phyloP scores from a whole-genome alignment of 2,329 filamentous ascomycete species.

The Magnaporthiopsis incrustans region DNA sequence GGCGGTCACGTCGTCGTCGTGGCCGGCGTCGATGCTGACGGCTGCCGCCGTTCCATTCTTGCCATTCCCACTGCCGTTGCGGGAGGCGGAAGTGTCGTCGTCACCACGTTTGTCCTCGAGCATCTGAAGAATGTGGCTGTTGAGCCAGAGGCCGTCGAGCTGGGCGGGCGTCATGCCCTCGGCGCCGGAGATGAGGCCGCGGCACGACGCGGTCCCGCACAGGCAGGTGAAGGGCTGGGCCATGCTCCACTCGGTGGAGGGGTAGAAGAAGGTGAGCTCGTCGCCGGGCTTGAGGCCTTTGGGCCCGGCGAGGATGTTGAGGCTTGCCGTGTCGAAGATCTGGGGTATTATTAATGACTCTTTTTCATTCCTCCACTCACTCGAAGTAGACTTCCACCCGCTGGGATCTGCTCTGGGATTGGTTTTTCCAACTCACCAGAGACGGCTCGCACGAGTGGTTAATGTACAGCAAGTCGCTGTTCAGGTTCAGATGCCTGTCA shows the following conservation, averaged over 20 bases:
- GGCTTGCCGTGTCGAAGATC: slow-evolving; percentile 52
- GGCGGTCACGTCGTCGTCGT: slow-evolving; percentile 28
- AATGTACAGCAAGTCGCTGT: slow-evolving; percentile 59
- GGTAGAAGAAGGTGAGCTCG: slow-evolving; percentile 66
- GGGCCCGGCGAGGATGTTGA: slow-evolving; percentile 50
- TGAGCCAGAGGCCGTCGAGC: slow-evolving; percentile 53
- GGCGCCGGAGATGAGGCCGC: slow-evolving; percentile 55
- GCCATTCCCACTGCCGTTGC: slow-evolving; percentile 14
- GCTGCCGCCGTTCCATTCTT: neutral
- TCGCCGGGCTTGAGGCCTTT: slow-evolving; percentile 46
- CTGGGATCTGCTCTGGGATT: neutral
- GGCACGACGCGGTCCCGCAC: slow-evolving; percentile 50
- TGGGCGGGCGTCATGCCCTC: slow-evolving; percentile 46
- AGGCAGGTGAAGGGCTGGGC: slow-evolving; percentile 62
- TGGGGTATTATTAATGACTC: slow-evolving; percentile 17
- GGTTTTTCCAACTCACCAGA: slow-evolving; percentile 38
- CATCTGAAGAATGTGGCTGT: slow-evolving; percentile 50
- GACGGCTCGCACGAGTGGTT: slow-evolving; percentile 62
- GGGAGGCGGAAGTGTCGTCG: slow-evolving; percentile 4
- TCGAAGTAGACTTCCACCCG: no score
- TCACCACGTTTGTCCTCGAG: slow-evolving; percentile 26
- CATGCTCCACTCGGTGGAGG: slow-evolving; percentile 69
- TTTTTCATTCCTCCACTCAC: no score
- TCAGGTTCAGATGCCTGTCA: slow-evolving; percentile 51
- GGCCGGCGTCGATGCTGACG: neutral